phyloP scores from a whole-genome alignment of 2,329 filamentous ascomycete genomes.

The Chaetomiaceae sp. region DNA sequence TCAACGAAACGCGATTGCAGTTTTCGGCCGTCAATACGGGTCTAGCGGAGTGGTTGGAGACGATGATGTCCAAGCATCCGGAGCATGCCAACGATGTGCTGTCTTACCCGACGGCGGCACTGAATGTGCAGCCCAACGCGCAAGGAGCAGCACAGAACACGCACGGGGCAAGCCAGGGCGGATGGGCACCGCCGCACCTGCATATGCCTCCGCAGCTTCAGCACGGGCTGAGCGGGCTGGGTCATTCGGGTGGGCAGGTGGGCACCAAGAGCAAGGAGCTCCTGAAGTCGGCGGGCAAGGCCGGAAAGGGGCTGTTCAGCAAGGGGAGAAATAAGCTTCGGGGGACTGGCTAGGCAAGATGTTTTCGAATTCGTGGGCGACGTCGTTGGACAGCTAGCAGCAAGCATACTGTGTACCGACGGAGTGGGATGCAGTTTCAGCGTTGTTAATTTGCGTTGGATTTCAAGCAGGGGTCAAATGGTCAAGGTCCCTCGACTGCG shows the following conservation, averaged over 20 bases:
- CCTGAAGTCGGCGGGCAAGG: constrained; percentile 78
- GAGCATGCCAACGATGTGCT: constrained; percentile 42
- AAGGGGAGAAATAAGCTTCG: constrained; percentile 83
- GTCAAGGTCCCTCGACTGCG: too few relatives aligned
- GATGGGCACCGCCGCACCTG: constrained; percentile 27
- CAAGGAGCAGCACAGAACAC: constrained; percentile 30
- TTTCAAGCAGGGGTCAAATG: too few relatives aligned
- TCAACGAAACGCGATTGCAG: constrained; percentile 64
- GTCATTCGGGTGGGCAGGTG: constrained; percentile 57
- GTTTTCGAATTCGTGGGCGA: constrained; percentile 51
- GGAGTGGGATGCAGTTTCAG: too few relatives aligned
- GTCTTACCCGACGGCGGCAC: constrained; percentile 23
- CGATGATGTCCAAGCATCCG: constrained; percentile 42
- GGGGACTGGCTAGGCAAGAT: constrained; percentile 76
- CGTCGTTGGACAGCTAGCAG: neutral
- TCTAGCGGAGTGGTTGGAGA: constrained; percentile 53
- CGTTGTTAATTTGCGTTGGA: too few relatives aligned
- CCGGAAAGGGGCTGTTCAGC: constrained; percentile 84
- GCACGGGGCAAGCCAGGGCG: constrained; percentile 29
- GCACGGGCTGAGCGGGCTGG: constrained; percentile 42
- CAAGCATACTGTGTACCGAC: too few relatives aligned
- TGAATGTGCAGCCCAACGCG: constrained; percentile 12
- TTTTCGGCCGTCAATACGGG: constrained; percentile 72
- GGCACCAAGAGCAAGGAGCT: constrained; percentile 85
- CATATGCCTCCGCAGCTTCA: constrained; percentile 38